These are phyloP conservation scores for Kluyveromyces siamensis DNA, from an alignment of 805 yeast genomes.

Conservation along the genomic window DNA sequence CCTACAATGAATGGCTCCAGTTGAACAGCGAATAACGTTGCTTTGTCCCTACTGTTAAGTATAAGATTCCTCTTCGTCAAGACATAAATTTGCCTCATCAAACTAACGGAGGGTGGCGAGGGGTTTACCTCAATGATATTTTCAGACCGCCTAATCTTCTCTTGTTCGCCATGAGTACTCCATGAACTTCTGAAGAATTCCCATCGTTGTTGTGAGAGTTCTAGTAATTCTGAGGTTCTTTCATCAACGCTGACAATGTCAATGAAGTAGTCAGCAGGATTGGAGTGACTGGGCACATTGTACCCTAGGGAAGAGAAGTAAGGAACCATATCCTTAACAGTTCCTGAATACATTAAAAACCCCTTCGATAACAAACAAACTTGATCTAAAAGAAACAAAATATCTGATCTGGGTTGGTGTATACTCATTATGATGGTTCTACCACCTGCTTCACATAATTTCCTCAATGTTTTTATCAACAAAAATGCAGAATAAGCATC, in stretches of 20 bases:
- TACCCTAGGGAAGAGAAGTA: constrained; percentile 44
- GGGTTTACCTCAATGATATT: constrained; percentile 13
- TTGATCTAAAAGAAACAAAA: constrained; percentile 57
- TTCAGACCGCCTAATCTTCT: constrained; percentile 2
- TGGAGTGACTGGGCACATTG: constrained; percentile 37
- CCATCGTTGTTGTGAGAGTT: constrained; percentile 29
- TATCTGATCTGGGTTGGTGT: constrained; percentile 80
- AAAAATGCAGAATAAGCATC: constrained; percentile 70
- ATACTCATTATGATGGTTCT: constrained; percentile 68
- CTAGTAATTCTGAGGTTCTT: constrained; percentile 32
- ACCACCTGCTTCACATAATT: constrained; percentile 46
- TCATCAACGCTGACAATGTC: constrained; percentile 51
- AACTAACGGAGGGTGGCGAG: constrained; percentile 30
- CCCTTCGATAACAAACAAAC: constrained; percentile 64
- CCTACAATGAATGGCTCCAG: constrained; percentile 47
- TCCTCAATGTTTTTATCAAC: constrained; percentile 51
- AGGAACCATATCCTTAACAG: constrained; percentile 33
- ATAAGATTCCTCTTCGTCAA: constrained; percentile 38
- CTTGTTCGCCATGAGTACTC: constrained; percentile 16
- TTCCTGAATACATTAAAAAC: constrained; percentile 40
- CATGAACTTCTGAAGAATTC: constrained; percentile 30
- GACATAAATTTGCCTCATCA: constrained; percentile 35
- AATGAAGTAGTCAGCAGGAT: constrained; percentile 55
- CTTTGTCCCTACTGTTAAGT: constrained; percentile 42
- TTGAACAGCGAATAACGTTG: constrained; percentile 37